Evolutionary conservation across 352 stramenopile species (phyloP).

Genomic region (Heterotrichella gracilis): DNA sequence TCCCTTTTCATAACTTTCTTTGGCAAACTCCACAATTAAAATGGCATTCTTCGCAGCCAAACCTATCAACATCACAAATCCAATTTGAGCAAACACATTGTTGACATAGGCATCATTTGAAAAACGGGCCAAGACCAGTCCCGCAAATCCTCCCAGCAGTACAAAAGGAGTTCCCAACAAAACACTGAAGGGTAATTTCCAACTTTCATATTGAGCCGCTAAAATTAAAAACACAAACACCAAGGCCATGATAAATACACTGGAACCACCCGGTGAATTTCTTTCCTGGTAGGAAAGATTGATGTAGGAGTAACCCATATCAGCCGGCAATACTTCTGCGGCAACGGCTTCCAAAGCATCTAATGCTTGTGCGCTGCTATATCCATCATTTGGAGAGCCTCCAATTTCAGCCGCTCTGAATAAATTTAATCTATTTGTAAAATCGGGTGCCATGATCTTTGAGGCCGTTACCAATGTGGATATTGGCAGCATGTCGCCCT

Average conservation of each 20-base stretch:
- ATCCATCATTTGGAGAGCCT: no score
- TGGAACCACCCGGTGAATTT: neutral
- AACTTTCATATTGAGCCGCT: neutral
- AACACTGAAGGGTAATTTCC: neutral
- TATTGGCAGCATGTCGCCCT: no score
- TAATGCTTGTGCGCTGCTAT: neutral
- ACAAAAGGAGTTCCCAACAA: neutral
- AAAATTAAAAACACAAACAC: neutral
- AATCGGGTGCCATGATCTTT: no score
- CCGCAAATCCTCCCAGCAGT: neutral
- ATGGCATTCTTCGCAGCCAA: neutral
- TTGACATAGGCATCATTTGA: no score
- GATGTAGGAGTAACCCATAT: neutral
- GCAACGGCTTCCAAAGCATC: neutral
- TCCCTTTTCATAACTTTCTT: neutral
- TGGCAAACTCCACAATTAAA: constrained; percentile 4
- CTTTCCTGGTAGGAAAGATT: neutral
- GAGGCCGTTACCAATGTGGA: neutral
- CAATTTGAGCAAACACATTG: no score
- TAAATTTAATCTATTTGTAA: no score
- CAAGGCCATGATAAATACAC: neutral
- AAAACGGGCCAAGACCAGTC: neutral
- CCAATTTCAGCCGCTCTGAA: no score
- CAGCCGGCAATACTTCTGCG: neutral
- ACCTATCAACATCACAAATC: neutral